Percentiles rank a stretch among this genome's conserved stretches.
Conservation (phyloP, 805 yeast species). For the Lipomyces orientalis region DNA sequence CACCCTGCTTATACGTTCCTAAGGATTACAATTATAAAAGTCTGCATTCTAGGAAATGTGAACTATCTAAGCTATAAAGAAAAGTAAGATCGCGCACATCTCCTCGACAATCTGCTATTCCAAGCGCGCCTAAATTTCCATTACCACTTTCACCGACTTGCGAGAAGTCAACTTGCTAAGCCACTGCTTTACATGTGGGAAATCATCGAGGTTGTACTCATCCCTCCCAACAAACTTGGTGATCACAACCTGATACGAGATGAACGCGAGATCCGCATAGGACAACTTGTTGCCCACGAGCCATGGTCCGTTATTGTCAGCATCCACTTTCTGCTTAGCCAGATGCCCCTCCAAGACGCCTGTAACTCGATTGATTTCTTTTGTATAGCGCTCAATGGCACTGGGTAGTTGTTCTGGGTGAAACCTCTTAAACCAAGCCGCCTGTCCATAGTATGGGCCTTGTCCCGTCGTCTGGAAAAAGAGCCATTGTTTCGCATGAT, state of each 20-base stretch:
- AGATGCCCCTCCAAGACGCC: constrained; percentile 94
- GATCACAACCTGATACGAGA: constrained; percentile 7
- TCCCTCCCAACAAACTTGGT: neutral
- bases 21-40: too few relatives aligned
- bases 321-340: constrained; percentile 64
- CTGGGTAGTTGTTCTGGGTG: constrained; percentile 83
- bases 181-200: constrained; percentile 9
- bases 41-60: too few relatives aligned
- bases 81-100: too few relatives aligned
- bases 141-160: constrained; percentile 5
- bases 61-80: too few relatives aligned
- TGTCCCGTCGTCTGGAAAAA: constrained; percentile 31
- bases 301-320: constrained; percentile 14
- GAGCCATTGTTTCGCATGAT: constrained; percentile 40
- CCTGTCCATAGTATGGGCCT: constrained; percentile 86
- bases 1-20: too few relatives aligned
- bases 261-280: constrained; percentile 11
- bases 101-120: too few relatives aligned
- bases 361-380: constrained; percentile 89
- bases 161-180: constrained; percentile 11
- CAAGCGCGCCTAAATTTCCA: too few relatives aligned
- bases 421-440: constrained; percentile 88
- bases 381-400: constrained; percentile 88
- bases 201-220: constrained; percentile 3
- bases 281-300: constrained; percentile 38